Evolutionary conservation across 2,329 filamentous ascomycete genomes (phyloP).

Genomic region (Fusarium agapanthi): DNA sequence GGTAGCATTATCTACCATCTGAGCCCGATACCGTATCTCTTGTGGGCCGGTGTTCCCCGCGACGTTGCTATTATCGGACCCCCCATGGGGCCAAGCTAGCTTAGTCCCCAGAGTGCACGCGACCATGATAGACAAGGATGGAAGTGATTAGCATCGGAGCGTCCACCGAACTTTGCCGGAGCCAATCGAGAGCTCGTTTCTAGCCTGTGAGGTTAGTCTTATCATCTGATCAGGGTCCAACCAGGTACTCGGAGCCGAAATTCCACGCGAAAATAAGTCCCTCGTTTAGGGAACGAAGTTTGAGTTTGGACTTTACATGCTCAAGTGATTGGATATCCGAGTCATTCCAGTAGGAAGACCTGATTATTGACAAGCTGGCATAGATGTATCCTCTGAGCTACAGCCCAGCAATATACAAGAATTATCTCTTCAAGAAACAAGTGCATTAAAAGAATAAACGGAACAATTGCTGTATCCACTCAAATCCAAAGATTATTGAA

Average conservation of each 20-base stretch:
- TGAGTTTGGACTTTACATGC: neutral
- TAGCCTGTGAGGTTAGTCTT: neutral
- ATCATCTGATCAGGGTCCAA: neutral
- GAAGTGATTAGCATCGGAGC: constrained; percentile 45
- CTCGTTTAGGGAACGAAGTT: neutral
- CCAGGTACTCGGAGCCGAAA: neutral
- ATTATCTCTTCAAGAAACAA: neutral
- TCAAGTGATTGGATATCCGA: neutral
- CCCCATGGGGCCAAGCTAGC: constrained; percentile 12
- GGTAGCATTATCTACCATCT: constrained; percentile 15
- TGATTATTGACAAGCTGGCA: too few relatives aligned
- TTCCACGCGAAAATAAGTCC: neutral
- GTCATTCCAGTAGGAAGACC: neutral
- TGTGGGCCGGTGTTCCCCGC: constrained; percentile 21
- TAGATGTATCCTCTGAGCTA: too few relatives aligned
- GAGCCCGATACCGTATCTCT: neutral
- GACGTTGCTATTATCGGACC: constrained; percentile 1
- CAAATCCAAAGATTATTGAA: neutral
- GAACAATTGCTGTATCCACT: neutral
- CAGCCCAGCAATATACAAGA: too few relatives aligned
- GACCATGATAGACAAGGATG: constrained; percentile 1
- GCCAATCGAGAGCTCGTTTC: neutral
- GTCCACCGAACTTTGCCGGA: constrained; percentile 7
- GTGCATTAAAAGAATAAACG: neutral
- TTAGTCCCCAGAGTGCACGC: constrained; percentile 9